These are phyloP conservation scores for Henckelia pumila DNA, from an alignment of 257 asterid genomes.

Conservation along the genomic window DNA sequence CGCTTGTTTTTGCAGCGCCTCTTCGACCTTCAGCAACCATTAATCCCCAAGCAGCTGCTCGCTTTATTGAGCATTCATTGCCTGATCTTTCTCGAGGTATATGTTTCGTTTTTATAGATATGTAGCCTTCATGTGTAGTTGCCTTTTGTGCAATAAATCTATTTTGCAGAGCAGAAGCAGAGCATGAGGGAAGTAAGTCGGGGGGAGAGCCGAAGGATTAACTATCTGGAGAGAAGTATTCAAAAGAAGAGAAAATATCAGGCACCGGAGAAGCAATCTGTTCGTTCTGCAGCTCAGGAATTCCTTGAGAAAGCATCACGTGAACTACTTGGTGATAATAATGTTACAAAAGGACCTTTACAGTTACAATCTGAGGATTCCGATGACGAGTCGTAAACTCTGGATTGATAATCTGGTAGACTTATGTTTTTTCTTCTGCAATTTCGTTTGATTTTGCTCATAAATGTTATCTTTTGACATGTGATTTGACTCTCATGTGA, in stretches of 20 bases:
- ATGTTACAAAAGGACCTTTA: conserved; percentile 77
- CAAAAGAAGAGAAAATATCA: conserved; percentile 78
- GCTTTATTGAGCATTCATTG: conserved; percentile 89
- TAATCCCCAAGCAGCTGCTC: conserved; percentile 77
- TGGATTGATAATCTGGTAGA: conserved; percentile 67
- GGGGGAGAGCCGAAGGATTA: conserved; percentile 43
- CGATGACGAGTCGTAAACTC: conserved; percentile 58
- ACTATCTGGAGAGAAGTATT: conserved; percentile 46
- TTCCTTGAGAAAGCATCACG: conserved; percentile 94
- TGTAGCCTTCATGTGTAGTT: conserved; percentile 19
- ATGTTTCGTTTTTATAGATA: conserved; percentile 18
- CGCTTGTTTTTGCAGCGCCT: conserved; percentile 58
- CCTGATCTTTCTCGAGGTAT: conserved; percentile 85
- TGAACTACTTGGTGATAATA: conserved; percentile 82
- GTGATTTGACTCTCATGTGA: background rate
- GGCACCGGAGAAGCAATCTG: conserved; percentile 66
- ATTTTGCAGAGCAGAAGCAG: conserved; percentile 84
- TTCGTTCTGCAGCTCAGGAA: conserved; percentile 79
- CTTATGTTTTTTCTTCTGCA: conserved; percentile 23
- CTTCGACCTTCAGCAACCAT: conserved; percentile 74
- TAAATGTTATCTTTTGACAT: conserved; percentile 18
- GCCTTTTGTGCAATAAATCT: conserved; percentile 36
- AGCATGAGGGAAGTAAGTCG: conserved; percentile 75
- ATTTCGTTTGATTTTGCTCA: conserved; percentile 12
- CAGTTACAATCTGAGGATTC: conserved; percentile 53